These are phyloP conservation scores for Alternaria sp. DNA, from an alignment of 2,329 filamentous ascomycete genomes.

Conservation along the genomic window DNA sequence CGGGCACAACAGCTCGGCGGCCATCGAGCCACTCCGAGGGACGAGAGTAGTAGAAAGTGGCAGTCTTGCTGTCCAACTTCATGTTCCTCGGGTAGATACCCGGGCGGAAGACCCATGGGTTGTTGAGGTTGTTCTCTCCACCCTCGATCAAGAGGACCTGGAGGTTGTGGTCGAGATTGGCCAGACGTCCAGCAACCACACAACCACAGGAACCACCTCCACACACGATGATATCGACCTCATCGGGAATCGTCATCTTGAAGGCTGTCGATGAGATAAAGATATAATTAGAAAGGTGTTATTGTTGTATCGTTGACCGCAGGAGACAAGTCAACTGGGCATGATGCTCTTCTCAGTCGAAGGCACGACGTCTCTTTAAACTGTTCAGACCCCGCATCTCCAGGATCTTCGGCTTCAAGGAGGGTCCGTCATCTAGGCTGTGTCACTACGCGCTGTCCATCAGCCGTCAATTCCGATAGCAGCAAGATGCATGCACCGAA, in stretches of 20 bases:
- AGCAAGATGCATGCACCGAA: conserved; percentile 28
- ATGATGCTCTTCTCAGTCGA: conserved; percentile 16
- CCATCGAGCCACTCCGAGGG: conserved; percentile 76
- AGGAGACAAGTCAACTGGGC: conserved; percentile 42
- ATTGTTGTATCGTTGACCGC: conserved; percentile 22
- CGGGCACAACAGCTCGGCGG: conserved; percentile 75
- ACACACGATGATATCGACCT: conserved; percentile 81
- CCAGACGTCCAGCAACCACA: conserved; percentile 63
- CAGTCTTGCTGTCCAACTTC: conserved; percentile 81
- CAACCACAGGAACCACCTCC: conserved; percentile 72
- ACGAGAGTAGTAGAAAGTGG: conserved; percentile 79
- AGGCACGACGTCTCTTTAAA: conserved; percentile 35
- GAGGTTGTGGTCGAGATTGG: conserved; percentile 76
- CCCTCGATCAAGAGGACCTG: conserved; percentile 74
- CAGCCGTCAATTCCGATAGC: conserved; percentile 19
- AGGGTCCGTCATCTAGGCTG: conserved; percentile 30
- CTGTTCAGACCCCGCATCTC: conserved; percentile 39
- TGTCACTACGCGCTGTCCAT: conserved; percentile 18
- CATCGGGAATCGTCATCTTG: conserved; percentile 70
- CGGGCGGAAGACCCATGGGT: conserved; percentile 76
- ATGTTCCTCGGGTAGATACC: conserved; percentile 81
- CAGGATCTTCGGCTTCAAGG: conserved; percentile 27
- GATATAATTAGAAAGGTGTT: conserved; percentile 1
- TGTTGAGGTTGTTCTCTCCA: conserved; percentile 76
- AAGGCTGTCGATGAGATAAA: conserved; percentile 1